A percentile compares a stretch with the other conserved stretches of the same genome.
phyloP scores from a whole-genome alignment of 305 asterid species.

The Petunia hybrid region DNA sequence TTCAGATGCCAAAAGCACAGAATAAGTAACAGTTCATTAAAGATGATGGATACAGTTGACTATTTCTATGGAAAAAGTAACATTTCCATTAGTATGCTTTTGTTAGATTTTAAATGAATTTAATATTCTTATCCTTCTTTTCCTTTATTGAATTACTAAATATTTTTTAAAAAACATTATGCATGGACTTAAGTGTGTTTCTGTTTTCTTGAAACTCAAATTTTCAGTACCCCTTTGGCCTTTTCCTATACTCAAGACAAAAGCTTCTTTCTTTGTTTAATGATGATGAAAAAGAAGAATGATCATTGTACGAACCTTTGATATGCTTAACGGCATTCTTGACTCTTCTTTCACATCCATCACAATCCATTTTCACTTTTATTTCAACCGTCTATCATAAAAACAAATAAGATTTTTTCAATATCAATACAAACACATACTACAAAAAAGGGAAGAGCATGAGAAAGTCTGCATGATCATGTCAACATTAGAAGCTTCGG shows the following conservation, averaged over 20 bases:
- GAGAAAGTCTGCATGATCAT: not conserved
- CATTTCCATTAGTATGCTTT: not conserved
- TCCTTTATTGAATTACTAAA: not conserved
- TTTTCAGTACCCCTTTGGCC: too few relatives aligned
- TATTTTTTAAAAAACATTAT: too few relatives aligned
- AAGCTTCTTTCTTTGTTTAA: not conserved
- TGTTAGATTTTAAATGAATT: not conserved
- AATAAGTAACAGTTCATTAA: slow-evolving; percentile 31
- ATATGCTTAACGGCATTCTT: slow-evolving; percentile 73
- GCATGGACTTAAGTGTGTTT: not conserved
- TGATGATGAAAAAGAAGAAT: not conserved
- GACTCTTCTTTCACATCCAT: slow-evolving; percentile 89
- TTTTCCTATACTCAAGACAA: not conserved
- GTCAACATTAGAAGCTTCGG: not conserved
- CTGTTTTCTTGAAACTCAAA: too few relatives aligned
- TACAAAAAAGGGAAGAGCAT: not conserved
- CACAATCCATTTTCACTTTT: slow-evolving; percentile 90
- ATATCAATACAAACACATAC: not conserved
- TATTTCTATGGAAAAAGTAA: slow-evolving; percentile 9
- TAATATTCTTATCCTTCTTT: not conserved
- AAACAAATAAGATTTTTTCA: not conserved
- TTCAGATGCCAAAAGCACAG: slow-evolving; percentile 7
- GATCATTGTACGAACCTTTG: slow-evolving; percentile 53
- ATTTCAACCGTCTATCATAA: slow-evolving; percentile 84
- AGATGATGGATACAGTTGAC: slow-evolving; percentile 19